Base-by-base conservation (phyloP, 2,329 filamentous ascomycete species). In the Clarireedia paspali region DNA sequence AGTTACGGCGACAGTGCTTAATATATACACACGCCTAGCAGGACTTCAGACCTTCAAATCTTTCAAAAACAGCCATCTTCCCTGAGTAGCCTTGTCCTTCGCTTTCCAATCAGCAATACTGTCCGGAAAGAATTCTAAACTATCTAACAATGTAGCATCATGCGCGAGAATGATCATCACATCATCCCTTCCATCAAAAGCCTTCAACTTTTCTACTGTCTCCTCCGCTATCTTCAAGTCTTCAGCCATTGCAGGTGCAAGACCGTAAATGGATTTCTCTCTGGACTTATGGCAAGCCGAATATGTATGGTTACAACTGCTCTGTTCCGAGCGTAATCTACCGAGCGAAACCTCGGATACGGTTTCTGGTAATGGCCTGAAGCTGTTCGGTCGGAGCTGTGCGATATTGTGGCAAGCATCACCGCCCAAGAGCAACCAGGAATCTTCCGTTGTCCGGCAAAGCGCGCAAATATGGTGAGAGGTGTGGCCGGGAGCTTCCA, bases 401-500 rank as follows among this genome's bases (percentile, higher is more conserved):
- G 52, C 50, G 20, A 53, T 49, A 47, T 45, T 55, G 60, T 78
- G 75, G 39, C 70, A 73, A 9, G 70, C 66, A 60, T 80, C 77
- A 14, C 74, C 76, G 26, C 73, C 76, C 64, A 79, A 72, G 59
- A 78, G 70, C 15, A 78, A 70, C 61, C 78, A 79, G 0, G 71
- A 71, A 42, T 63, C 62, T 4, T 62, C 56, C 9, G 51, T 70
- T 0, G 71, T 75, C 5, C 78, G 69, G 2, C 75, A 77, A 0
- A 82, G 68, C 2, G 71, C 78, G 56, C 71, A 73, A 6, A 78
- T 69, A 60, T 80, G 77, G 1, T 75, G 77, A 7, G 75, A 63
- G 0, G 74, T 71, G 60, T 81, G 78, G 2, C 80, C 80, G 0
- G 77, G 77, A 1, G 73, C 72, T 60, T 79, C 70, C 30, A 83